Evolutionary conservation across 352 stramenopile species (phyloP).

Genomic region (Phytopythium sindhum): DNA sequence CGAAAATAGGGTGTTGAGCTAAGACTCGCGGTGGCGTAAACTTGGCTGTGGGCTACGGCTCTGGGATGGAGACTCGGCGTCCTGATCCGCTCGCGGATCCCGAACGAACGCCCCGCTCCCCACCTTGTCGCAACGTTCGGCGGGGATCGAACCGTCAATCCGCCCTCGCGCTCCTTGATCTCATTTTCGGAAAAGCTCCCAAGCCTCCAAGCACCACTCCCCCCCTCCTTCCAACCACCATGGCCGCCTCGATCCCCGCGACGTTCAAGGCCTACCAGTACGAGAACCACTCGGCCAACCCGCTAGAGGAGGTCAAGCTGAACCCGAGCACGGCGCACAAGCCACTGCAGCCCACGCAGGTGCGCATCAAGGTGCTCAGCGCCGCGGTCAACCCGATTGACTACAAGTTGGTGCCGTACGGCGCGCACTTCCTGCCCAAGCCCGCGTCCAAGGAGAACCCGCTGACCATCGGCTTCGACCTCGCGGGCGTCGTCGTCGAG

Average conservation of each 20-base stretch:
- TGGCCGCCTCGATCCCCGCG: not conserved
- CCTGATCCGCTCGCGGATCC: too few relatives aligned
- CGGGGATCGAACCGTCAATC: too few relatives aligned
- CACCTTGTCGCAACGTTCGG: too few relatives aligned
- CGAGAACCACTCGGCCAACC: conserved; percentile 18
- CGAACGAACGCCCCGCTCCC: too few relatives aligned
- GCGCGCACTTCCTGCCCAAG: conserved; percentile 13
- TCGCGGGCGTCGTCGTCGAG: conserved; percentile 11
- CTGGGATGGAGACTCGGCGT: too few relatives aligned
- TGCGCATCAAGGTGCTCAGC: conserved; percentile 30
- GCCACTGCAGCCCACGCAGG: conserved; percentile 17
- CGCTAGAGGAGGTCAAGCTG: conserved; percentile 26
- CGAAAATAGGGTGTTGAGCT: too few relatives aligned
- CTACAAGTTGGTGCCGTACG: conserved; percentile 15
- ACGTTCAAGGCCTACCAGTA: conserved; percentile 8
- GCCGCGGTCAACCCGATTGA: conserved; percentile 31
- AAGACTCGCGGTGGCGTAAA: too few relatives aligned
- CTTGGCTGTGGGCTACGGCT: too few relatives aligned
- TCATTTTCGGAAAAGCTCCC: too few relatives aligned
- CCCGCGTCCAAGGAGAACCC: conserved; percentile 3
- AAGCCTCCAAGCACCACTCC: too few relatives aligned
- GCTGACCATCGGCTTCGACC: conserved; percentile 11
- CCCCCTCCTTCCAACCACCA: too few relatives aligned
- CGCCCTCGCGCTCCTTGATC: too few relatives aligned
- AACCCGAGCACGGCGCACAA: conserved; percentile 9